Base-by-base conservation (phyloP, 2,329 filamentous ascomycete genomes). In the Samsoniella hepiali region DNA sequence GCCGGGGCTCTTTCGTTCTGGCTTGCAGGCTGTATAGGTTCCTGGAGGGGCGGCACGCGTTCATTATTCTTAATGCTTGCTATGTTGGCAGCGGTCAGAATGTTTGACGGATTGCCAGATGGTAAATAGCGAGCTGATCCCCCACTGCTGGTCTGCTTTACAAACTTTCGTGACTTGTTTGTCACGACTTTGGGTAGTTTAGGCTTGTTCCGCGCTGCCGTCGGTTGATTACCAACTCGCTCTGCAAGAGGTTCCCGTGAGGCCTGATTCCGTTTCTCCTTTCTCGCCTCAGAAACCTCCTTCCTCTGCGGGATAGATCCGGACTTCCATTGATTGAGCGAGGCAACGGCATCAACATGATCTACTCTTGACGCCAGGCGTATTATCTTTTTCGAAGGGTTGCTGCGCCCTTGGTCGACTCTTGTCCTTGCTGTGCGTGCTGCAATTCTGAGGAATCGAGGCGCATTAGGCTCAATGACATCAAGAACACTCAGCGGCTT, bases 301-400 rank as follows among this genome's bases (percentile, higher is more conserved):
- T 64, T 64, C 34, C 76, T 77, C 53, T 80, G 82, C 36, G 75
- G 74, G 17, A 86, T 84, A 22, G 73, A 77, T 4, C 84, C 84
- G n/a, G 70, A 72, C 68, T 75, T 84, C 87, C 87, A 89, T 58
- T 82, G 75, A 44, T 77, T 74, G 29, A 89, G 72, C 10, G 84
- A 76, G 8, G 78, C 78, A 10, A 80, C 74, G 1, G 80, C 85
- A 69, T 88, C 86, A 22, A 85, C 66, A 64, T 87, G 85, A 68
- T 89, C 87, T 66, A 77, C 76, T n/a, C 84, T 81, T 36, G 79
- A 86, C 29, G 83, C 84, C n/a, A 89, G 75, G 63, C 81, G 79
- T 65, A 89, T 86, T n/a, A 76, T 72, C 69, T 89, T 89, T 50
- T 70, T 77, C 0, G 74, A 75, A 1, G 84, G 85, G 61, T 81